Percentiles rank a stretch among this genome's conserved stretches.
Evolutionary conservation across 228 moss, liverwort and hornwort genomes (phyloP).

Genomic region (Sphagnum fallax): DNA sequence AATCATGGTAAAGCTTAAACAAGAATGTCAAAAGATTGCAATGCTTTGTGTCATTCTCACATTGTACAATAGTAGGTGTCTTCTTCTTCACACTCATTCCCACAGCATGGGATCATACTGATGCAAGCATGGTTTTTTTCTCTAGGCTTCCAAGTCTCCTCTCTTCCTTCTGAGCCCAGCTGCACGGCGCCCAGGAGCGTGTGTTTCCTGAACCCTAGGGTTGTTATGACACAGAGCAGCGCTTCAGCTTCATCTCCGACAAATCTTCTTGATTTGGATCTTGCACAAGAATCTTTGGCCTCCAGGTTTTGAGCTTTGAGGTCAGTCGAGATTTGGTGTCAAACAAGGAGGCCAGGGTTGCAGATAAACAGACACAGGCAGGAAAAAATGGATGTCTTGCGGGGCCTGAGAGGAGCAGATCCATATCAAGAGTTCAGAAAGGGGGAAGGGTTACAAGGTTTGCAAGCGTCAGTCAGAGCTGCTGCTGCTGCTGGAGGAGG

Average conservation of each 20-base stretch:
- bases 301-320: neutral
- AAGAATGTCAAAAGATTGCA: no score
- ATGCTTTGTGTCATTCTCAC: no score
- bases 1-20: no score
- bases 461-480: neutral
- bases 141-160: neutral
- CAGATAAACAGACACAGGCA: neutral
- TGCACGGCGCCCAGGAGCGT: neutral
- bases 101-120: neutral
- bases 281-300: neutral
- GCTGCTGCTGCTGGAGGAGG: no score
- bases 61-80: no score
- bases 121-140: neutral
- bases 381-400: neutral
- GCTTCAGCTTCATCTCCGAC: neutral
- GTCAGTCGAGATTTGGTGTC: neutral
- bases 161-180: neutral
- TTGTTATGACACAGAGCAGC: neutral
- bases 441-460: neutral
- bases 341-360: neutral
- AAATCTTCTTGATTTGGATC: neutral
- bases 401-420: constrained; percentile 1
- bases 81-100: no score
- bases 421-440: neutral
- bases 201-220: neutral